Base-by-base conservation (phyloP, 805 yeast genomes). In the Ogataea neopini region DNA sequence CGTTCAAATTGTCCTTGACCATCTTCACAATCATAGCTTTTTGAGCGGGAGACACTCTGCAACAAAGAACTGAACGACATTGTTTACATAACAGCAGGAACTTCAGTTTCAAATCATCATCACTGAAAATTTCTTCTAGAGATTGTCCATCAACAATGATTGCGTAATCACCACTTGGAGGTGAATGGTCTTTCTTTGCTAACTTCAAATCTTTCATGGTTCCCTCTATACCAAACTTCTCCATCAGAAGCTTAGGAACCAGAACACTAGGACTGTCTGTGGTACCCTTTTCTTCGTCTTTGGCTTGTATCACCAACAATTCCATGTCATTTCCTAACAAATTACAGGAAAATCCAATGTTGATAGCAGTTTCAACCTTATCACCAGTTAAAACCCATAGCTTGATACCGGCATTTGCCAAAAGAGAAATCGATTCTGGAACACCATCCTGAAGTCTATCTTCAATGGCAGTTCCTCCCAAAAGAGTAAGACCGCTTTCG, bases 341-440 rank as follows among this genome's bases (percentile, higher is more conserved):
- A 52, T 86, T 84, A 67, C 92, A 86, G 13, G 88, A 81, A 60
- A 83, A 86, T 1, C 92, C 94, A 64, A 86, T 86, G 62, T 85
- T 84, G 62, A 86, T 86, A 2, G 94, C 94, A 8, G 94, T 86
- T 66, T 86, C 94, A 43, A 86, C 81, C 63, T 83, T 81, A 66
- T 86, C 94, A 53, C 94, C 94, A 8, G 94, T 86, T 25, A 86
- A 72, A 44, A 86, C 91, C 94, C 94, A 86, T 41, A 86, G 70
- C 63, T 86, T 86, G 58, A 86, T 82, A 41, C 94, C 94, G 0
- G 91, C 92, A 40, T 75, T 70, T 5, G 82, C 79, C 43, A 86
- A 71, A 34, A 81, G 63, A 13, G 84, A 77, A 56, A 86, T 86
- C 1, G 92, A 73, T 44, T 80, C 84, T 0, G 92, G 90, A 17